Evolutionary conservation across 176 grass and related monocot species (phyloP), one percentile per base, ranked within the genome.

Genomic region (Carex scoparia): DNA sequence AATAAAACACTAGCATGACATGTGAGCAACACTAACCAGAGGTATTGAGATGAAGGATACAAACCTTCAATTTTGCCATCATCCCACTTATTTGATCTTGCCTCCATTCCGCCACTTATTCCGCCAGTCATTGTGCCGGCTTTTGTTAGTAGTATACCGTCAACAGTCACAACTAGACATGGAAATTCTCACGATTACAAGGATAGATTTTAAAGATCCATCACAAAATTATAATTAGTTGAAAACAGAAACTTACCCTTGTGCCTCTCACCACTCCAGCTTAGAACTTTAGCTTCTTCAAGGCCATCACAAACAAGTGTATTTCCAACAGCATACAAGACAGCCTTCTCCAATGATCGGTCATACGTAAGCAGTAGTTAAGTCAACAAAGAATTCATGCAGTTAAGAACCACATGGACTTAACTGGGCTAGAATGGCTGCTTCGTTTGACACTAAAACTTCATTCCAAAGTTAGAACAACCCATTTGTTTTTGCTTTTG

Each of bases 81-180:
- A 55, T 98, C 95, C 95, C 95, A 98, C 84, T 98, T 98, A 87
- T 98, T 98, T 89, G 95, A 98, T 89, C 89, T 94, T 79, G 95
- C 95, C 90, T 94, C 95, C 95, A 98, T 98, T 88, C 93, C 93
- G 84, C 95, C 95, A 86, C 93, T 98, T 90, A 93, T 87, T 90
- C 95, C 95, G 89, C 95, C 95, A 69, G 95, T 98, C 95, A 98
- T 98, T 4, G 95, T 98, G 82, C 95, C 95, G 32, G 93, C 87
- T 84, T 98, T 98, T 14, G 95, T 98, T 74, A 98, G 85, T 69
- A 98, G 91, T 88, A 95, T 98, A 84, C 95, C 95, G 90, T 98
- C 95, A 3, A 88, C 88, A 49, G 95, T 98, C 28, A 98, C 95
- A 75, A 98, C 95, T 98, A 92, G 46, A 87, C 69, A 58, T 51